Evolutionary conservation across 106 monocot species (phyloP).

Genomic region (Vanilla planifolia): DNA sequence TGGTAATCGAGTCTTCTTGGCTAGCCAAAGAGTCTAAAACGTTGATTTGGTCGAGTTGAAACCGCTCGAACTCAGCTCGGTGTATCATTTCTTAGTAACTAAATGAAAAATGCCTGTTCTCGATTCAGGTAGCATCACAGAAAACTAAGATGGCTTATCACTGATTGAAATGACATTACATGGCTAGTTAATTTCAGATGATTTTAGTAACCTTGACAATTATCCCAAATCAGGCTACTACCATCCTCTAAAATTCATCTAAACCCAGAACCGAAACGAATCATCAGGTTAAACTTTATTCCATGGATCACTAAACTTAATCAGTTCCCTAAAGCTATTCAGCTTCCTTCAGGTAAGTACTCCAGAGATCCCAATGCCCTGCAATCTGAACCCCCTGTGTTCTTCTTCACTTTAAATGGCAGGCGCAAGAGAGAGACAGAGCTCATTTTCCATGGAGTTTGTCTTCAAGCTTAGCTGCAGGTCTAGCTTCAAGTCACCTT

Average conservation of each 20-base stretch:
- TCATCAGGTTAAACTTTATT: slow-evolving; percentile 10
- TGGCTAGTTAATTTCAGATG: slow-evolving; percentile 11
- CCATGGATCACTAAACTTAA: slow-evolving; percentile 7
- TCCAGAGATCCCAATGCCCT: slow-evolving; percentile 94
- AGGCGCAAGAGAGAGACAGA: slow-evolving; percentile 69
- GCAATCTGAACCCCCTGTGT: background rate
- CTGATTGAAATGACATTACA: background rate
- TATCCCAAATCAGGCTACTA: slow-evolving; percentile 12
- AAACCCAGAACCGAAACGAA: slow-evolving; percentile 6
- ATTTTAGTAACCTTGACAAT: slow-evolving; percentile 9
- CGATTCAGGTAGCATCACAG: no score
- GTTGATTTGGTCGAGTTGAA: no score
- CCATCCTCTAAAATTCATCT: slow-evolving; percentile 9
- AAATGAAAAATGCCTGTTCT: no score
- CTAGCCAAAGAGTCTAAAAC: no score
- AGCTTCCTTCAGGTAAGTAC: slow-evolving; percentile 71
- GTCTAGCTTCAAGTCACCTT: slow-evolving; percentile 13
- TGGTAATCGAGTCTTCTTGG: no score
- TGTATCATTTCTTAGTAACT: no score
- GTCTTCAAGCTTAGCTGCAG: slow-evolving; percentile 46
- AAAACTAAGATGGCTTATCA: background rate
- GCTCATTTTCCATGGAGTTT: slow-evolving; percentile 7
- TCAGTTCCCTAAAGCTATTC: background rate
- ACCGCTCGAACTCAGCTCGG: no score
- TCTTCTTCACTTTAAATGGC: slow-evolving; percentile 6